Base-by-base conservation (phyloP, 78 protist genomes). In the Parvularia atlantis region DNA sequence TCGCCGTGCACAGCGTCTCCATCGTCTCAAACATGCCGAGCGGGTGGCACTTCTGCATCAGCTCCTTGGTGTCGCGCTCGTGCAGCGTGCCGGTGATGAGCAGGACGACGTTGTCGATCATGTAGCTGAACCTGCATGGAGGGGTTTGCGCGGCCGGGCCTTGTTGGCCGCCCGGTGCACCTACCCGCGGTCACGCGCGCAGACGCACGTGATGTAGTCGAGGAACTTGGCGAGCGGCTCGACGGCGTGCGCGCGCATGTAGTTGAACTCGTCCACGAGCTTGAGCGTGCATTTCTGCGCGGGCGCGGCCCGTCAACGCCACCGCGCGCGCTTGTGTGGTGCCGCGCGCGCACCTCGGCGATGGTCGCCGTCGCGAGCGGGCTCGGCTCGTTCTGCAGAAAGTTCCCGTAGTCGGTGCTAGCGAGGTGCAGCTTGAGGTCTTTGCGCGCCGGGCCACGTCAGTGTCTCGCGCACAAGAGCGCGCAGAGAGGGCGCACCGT, bases 21-120 rank as follows among this genome's bases (percentile, higher is more conserved):
- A 91, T 83, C 26, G 79, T 53, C 48, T 86, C 88, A 59, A 93
- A 92, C 63, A 75, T 33, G 26, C 99, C 98, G 30, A 95, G 91
- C 26, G 98, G 98, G 76, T 97, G 98, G 83, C 95, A 89, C 73
- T 90, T 87, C 53, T 77, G 87, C 28, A 90, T 36, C 6, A 93
- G 80, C 69, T 89, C 95, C 33, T 52, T 14, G 53, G 86, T 66
- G 73, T 87, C 90, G 43, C 94, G 69, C 57, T 83, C 93, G 89
- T 89, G 90, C 31, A 89, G 72, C 22, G 97, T 80, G 66, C 97
- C 98, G 16, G 89, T 81, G 69, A 97, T 80, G 37, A 97, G 72
- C 50, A 93, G 87, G 36, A 95, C 75, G 16, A 97, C 76, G 83
- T 97, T 97, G 86, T 94, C 97, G 77, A 97, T 95, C 98, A 93